Evolutionary conservation across 768 basidiomycete species (phyloP).

Genomic region (Phaeotremella skinneri): DNA sequence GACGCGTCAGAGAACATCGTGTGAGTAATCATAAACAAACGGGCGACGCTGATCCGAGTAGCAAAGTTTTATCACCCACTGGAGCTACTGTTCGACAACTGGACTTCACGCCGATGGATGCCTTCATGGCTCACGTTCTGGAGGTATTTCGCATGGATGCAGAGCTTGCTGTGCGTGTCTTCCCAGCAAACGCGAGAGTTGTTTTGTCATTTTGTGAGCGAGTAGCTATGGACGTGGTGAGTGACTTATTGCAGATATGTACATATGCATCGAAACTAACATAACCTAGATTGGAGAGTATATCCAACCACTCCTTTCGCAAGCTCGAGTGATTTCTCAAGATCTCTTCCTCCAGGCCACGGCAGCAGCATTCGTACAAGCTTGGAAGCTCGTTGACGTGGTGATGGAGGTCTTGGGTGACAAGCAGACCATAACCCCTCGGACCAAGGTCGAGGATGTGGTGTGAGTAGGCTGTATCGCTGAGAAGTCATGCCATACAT

Average conservation of each 20-base stretch:
- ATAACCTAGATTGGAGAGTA: conserved; percentile 75
- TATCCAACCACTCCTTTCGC: conserved; percentile 69
- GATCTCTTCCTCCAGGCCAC: conserved; percentile 72
- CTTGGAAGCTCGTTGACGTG: conserved; percentile 79
- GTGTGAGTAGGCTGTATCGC: conserved; percentile 59
- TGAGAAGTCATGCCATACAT: conserved; percentile 6
- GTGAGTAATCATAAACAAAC: conserved; percentile 54
- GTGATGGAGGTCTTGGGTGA: conserved; percentile 60
- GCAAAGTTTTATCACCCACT: conserved; percentile 42
- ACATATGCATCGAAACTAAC: background rate
- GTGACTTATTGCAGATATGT: conserved; percentile 15
- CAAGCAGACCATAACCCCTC: conserved; percentile 15
- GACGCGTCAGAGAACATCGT: conserved; percentile 70
- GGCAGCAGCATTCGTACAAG: conserved; percentile 84
- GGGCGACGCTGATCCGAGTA: conserved; percentile 34
- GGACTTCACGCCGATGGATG: conserved; percentile 91
- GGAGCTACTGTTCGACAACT: conserved; percentile 56
- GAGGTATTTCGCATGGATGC: conserved; percentile 70
- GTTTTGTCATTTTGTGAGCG: conserved; percentile 78
- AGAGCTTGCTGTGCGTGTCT: conserved; percentile 74
- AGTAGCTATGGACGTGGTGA: conserved; percentile 71
- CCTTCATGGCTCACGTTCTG: conserved; percentile 72
- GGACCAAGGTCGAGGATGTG: conserved; percentile 66
- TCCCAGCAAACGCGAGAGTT: conserved; percentile 75
- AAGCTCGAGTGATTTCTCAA: conserved; percentile 71